These are phyloP conservation scores for Rhytidhysteron rufulum DNA, from an alignment of 2,329 filamentous ascomycete species.

Conservation along the genomic window DNA sequence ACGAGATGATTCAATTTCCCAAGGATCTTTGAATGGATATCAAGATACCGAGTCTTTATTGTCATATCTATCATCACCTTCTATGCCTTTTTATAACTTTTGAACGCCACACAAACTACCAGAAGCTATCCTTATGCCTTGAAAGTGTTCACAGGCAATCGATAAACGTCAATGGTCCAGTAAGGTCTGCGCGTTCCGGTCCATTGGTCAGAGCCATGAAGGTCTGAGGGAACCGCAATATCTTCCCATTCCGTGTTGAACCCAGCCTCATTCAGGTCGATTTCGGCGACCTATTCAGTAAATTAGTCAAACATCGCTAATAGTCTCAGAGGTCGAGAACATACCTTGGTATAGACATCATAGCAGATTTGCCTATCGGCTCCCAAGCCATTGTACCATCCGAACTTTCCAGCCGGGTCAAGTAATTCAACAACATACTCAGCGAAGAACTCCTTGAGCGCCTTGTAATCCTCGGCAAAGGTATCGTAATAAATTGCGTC, in stretches of 20 bases:
- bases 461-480: slow-evolving; percentile 34
- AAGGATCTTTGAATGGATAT: too few relatives aligned
- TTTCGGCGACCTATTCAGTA: slow-evolving; percentile 27
- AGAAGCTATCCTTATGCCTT: slow-evolving; percentile 25
- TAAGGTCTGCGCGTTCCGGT: slow-evolving; percentile 32
- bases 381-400: slow-evolving; percentile 36
- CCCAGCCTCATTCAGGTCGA: slow-evolving; percentile 32
- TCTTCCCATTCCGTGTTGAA: slow-evolving; percentile 35
- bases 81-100: too few relatives aligned
- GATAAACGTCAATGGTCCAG: slow-evolving; percentile 35
- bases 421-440: slow-evolving; percentile 34
- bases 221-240: slow-evolving; percentile 26
- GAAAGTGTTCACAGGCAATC: slow-evolving; percentile 33
- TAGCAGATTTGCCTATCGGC: slow-evolving; percentile 38
- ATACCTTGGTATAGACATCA: slow-evolving; percentile 36
- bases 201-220: slow-evolving; percentile 34
- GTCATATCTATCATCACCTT: too few relatives aligned
- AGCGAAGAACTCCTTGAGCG: slow-evolving; percentile 35
- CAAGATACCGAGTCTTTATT: too few relatives aligned
- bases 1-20: too few relatives aligned
- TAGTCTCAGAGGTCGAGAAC: slow-evolving; percentile 1
- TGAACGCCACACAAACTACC: too few relatives aligned
- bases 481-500: slow-evolving; percentile 59
- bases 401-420: slow-evolving; percentile 29
- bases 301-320: neutral